A percentile compares a stretch with the other conserved stretches of the same genome.
These are phyloP conservation scores for Ilyonectria mors-panacis DNA, from an alignment of 2,329 filamentous ascomycete genomes.

Conservation along the genomic window DNA sequence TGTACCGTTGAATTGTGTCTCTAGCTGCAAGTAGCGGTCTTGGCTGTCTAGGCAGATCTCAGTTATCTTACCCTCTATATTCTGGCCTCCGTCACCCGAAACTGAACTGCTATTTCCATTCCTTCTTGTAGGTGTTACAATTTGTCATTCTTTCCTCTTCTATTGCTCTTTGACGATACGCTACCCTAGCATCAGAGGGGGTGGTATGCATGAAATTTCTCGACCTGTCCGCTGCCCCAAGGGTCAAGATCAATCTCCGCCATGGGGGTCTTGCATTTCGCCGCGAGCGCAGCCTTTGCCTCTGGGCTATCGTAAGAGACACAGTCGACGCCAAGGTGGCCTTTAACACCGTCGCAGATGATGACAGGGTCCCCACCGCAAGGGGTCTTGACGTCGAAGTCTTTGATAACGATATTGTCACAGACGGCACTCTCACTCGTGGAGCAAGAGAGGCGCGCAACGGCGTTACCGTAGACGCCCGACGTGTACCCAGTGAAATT, in stretches of 20 bases:
- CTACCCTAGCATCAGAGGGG: neutral
- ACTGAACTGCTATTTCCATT: too few relatives aligned
- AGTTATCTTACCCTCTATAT: too few relatives aligned
- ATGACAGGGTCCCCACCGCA: slow-evolving; percentile 31
- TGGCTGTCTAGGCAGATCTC: too few relatives aligned
- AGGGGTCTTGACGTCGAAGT: slow-evolving; percentile 61
- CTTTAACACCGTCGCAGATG: slow-evolving; percentile 36
- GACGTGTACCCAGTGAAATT: slow-evolving; percentile 71
- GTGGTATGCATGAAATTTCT: slow-evolving; percentile 15
- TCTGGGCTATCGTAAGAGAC: slow-evolving; percentile 35
- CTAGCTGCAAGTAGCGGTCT: too few relatives aligned
- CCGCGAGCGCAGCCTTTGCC: slow-evolving; percentile 14
- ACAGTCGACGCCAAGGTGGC: slow-evolving; percentile 32
- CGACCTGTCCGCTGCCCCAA: slow-evolving; percentile 15
- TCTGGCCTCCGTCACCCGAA: too few relatives aligned
- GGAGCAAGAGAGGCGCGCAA: slow-evolving; percentile 70
- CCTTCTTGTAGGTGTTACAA: too few relatives aligned
- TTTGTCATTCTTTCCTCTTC: too few relatives aligned
- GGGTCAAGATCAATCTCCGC: slow-evolving; percentile 21
- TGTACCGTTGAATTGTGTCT: too few relatives aligned
- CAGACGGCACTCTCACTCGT: slow-evolving; percentile 68
- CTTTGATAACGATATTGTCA: slow-evolving; percentile 67
- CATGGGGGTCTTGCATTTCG: slow-evolving; percentile 32
- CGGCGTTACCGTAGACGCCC: slow-evolving; percentile 68
- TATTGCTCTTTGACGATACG: too few relatives aligned